A percentile compares a stretch with the other conserved stretches of the same genome.
phyloP scores from a whole-genome alignment of 2,329 filamentous ascomycete species.

The Fonsecaea pugnacius region DNA sequence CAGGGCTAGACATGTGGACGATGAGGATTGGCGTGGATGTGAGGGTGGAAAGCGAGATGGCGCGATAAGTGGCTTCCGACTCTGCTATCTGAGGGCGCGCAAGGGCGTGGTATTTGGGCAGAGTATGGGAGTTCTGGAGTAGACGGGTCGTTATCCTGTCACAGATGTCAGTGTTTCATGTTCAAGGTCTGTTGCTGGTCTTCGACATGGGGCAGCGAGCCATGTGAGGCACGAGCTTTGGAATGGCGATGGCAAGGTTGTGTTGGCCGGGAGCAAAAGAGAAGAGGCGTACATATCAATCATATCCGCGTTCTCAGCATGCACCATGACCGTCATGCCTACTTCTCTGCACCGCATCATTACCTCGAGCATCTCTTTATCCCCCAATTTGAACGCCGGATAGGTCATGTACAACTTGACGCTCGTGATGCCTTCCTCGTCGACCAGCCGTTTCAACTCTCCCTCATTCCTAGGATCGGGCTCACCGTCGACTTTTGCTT shows the following conservation, averaged over 20 bases:
- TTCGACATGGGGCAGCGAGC: neutral
- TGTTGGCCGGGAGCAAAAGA: neutral
- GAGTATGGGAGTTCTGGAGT: constrained; percentile 21
- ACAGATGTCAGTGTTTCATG: constrained; percentile 36
- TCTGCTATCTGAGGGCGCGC: constrained; percentile 49
- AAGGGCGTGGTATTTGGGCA: constrained; percentile 49
- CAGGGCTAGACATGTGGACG: constrained; percentile 57
- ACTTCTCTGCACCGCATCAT: constrained; percentile 47
- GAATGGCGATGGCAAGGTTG: too few relatives aligned
- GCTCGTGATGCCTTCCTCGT: constrained; percentile 49
- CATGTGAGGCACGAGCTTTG: too few relatives aligned
- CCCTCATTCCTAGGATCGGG: constrained; percentile 30
- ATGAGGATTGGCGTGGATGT: constrained; percentile 58
- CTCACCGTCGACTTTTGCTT: constrained; percentile 42
- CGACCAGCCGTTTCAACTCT: constrained; percentile 47
- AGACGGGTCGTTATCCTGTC: constrained; percentile 35
- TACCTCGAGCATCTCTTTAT: constrained; percentile 50
- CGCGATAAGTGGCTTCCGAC: constrained; percentile 54
- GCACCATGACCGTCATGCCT: constrained; percentile 55
- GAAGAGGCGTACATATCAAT: constrained; percentile 40
- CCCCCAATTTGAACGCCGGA: constrained; percentile 47
- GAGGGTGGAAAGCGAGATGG: constrained; percentile 56
- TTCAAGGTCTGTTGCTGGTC: neutral
- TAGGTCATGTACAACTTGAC: constrained; percentile 58
- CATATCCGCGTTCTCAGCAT: constrained; percentile 55